Evolutionary conservation across 1,139 yeast genomes (phyloP), one percentile per base, ranked within the genome.

Genomic region (Kodamaea ohmeri): DNA sequence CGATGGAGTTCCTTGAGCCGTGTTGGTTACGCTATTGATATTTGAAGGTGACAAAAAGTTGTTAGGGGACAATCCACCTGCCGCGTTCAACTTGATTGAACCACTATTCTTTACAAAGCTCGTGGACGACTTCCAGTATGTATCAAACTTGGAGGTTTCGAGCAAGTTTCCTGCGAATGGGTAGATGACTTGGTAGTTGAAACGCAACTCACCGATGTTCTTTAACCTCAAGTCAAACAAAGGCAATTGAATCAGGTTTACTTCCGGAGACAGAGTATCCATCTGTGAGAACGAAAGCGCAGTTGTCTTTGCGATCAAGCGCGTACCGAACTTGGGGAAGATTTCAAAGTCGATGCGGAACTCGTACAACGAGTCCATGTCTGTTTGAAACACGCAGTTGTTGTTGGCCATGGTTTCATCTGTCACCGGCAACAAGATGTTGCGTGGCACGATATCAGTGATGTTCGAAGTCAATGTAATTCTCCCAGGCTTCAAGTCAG

Each of bases 81-180:
- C 70, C 4, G 67, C 65, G 45, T 63, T 65, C 39, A 58, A 50
- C 38, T 63, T 66, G 39, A 60, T 49, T 3, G 60, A 51, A 22
- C 56, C 56, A 31, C 53, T 58, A 38, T 58, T 60, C 38, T 66
- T 67, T 16, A 66, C 63, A 38, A 65, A 63, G 34, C 65, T 64
- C 4, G 76, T 76, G 0, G 95, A 85, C 1, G 95, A 82, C 61
- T 90, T 92, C 98, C 98, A 92, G 61, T 92, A 92, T 0, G 97
- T 90, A 54, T 90, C 97, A 56, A 87, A 90, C 63, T 89, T 87
- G 4, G 96, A 82, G 30, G 95, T 86, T 58, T 90, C 97, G 40
- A 92, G 67, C 7, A 95, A 83, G 11, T 71, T 73, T 4, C 97
- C 97, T 4, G 83, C 73, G 59, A 83, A 92, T n/a, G 98, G 97